Evolutionary conservation across 805 yeast genomes (phyloP).

Genomic region (Hanseniaspora vineae): DNA sequence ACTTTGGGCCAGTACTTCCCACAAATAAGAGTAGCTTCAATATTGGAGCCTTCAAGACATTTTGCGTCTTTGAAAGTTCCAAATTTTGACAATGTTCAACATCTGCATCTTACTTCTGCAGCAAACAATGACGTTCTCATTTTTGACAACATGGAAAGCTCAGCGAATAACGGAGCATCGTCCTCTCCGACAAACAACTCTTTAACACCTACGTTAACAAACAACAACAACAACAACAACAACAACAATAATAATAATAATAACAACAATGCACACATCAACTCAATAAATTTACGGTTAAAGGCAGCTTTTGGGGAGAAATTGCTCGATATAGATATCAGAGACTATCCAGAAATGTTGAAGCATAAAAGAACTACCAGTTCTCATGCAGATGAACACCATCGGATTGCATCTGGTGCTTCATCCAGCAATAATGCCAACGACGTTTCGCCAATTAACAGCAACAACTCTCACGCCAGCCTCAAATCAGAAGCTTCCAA

Average conservation of each 20-base stretch:
- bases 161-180: no score
- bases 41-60: conserved; percentile 81
- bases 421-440: not conserved
- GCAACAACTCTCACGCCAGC: not conserved
- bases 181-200: no score
- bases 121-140: conserved; percentile 2
- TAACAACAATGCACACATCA: conserved; percentile 9
- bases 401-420: no score
- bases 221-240: conserved; percentile 6
- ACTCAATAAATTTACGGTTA: conserved; percentile 10
- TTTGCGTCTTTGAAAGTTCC: conserved; percentile 81
- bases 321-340: conserved; percentile 15
- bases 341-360: conserved; percentile 20
- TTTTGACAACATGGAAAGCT: not conserved
- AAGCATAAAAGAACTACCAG: conserved; percentile 3
- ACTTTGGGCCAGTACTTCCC: conserved; percentile 84
- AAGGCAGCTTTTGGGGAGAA: conserved; percentile 26
- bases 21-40: conserved; percentile 53
- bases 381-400: conserved; percentile 3
- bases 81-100: conserved; percentile 3
- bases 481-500: not conserved
- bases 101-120: conserved; percentile 3
- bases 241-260: conserved; percentile 6
- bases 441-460: conserved; percentile 1
- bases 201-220: no score